Evolutionary conservation across 2,329 filamentous ascomycete species (phyloP).

Genomic region (Dothistroma pini): DNA sequence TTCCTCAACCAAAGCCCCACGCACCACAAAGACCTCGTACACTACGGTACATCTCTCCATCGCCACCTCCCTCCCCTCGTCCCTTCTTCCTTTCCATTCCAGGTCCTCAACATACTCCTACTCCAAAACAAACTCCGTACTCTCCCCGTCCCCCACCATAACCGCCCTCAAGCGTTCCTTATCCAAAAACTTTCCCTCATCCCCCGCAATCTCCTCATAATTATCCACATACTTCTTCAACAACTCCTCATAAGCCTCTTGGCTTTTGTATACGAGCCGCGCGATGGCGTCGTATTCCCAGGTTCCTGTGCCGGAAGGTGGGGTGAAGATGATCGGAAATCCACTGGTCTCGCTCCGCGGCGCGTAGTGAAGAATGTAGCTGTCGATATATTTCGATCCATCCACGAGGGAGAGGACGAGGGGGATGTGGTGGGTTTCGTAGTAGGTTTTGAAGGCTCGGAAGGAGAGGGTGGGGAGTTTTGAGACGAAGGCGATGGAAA

Average conservation of each 20-base stretch:
- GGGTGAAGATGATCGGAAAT: neutral
- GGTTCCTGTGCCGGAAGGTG: neutral
- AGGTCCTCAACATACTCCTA: too few relatives aligned
- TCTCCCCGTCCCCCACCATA: neutral
- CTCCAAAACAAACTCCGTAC: neutral
- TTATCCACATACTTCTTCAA: neutral
- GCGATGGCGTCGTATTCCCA: conserved; percentile 1
- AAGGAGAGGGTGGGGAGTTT: neutral
- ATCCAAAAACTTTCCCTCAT: conserved; percentile 3
- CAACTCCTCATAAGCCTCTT: conserved; percentile 1
- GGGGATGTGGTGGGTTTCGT: neutral
- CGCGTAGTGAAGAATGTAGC: neutral
- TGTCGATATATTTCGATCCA: neutral
- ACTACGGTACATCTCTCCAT: too few relatives aligned
- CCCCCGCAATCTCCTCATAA: neutral
- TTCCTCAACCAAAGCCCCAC: too few relatives aligned
- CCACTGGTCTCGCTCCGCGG: neutral
- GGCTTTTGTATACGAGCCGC: neutral
- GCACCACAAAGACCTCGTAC: too few relatives aligned
- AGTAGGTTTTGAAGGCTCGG: neutral
- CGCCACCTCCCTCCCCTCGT: too few relatives aligned
- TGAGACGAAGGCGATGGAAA: neutral
- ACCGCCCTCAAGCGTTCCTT: neutral
- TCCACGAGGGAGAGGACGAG: conserved; percentile 1
- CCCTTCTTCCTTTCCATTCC: too few relatives aligned